Percentiles rank a stretch among this genome's conserved stretches.
Conservation (phyloP, 2,329 filamentous ascomycete species). For the Cytospora mali region DNA sequence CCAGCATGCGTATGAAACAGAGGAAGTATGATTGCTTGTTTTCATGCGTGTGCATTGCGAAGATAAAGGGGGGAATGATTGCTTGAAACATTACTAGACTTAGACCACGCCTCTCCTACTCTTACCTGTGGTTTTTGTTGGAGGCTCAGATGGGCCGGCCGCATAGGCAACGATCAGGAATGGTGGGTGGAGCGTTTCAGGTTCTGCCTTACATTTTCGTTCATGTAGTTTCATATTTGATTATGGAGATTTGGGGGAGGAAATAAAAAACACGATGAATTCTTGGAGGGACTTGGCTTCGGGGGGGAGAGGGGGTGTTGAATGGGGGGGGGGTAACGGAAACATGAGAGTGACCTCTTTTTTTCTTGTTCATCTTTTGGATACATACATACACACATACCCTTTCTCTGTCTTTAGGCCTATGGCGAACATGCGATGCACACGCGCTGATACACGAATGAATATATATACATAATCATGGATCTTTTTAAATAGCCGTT, state of each 20-base stretch:
- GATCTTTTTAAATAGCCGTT: background rate
- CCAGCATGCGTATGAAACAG: background rate
- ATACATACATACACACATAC: background rate
- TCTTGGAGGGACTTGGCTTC: background rate
- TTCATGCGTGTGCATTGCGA: background rate
- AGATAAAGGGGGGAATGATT: background rate
- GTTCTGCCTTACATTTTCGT: background rate
- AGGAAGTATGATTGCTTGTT: background rate
- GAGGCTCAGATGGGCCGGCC: background rate
- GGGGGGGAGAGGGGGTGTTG: background rate
- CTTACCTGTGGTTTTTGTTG: background rate
- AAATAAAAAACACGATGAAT: background rate
- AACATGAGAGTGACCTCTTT: background rate
- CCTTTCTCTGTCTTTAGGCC: slow-evolving; percentile 1
- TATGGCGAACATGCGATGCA: slow-evolving; percentile 7
- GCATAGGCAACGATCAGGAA: background rate
- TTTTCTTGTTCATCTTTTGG: background rate
- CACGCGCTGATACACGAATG: background rate
- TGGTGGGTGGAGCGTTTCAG: background rate
- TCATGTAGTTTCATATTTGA: background rate
- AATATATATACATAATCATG: slow-evolving; percentile 3
- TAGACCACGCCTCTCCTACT: background rate
- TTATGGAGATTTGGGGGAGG: background rate
- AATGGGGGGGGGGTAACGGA: background rate
- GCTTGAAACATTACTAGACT: background rate